phyloP scores from a whole-genome alignment of 192 early-diverging fungal species.

The Phycomyces nitens region DNA sequence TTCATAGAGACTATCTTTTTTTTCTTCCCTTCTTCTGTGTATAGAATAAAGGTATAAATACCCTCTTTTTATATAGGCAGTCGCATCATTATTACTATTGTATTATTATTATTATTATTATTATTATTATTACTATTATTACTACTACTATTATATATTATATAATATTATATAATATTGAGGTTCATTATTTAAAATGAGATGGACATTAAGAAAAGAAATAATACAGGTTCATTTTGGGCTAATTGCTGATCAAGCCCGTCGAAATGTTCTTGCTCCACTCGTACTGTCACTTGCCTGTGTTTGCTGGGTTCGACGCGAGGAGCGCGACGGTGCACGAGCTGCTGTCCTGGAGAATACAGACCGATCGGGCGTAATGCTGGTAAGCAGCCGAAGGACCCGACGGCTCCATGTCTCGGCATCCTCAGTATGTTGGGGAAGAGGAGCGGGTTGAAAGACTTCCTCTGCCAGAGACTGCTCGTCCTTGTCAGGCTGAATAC shows the following conservation, averaged over 20 bases:
- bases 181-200: too few relatives aligned
- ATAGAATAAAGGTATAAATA: too few relatives aligned
- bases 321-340: neutral
- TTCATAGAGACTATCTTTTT: too few relatives aligned
- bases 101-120: too few relatives aligned
- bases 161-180: too few relatives aligned
- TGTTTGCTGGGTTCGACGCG: neutral
- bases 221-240: neutral
- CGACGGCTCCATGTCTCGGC: conserved; percentile 3
- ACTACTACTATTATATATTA: too few relatives aligned
- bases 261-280: neutral
- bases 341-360: neutral
- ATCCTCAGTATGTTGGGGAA: neutral
- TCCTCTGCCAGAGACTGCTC: neutral
- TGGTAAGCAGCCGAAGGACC: neutral
- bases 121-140: too few relatives aligned
- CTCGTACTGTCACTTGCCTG: neutral
- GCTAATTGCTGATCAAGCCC: neutral
- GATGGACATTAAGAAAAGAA: neutral
- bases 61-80: too few relatives aligned
- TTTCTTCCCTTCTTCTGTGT: too few relatives aligned
- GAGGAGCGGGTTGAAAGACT: neutral
- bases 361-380: neutral
- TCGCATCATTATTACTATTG: too few relatives aligned
- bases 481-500: neutral